Evolutionary conservation across 2,329 filamentous ascomycete species (phyloP), one percentile per base, ranked within the genome.

Genomic region (Calonectria multiphialidica): DNA sequence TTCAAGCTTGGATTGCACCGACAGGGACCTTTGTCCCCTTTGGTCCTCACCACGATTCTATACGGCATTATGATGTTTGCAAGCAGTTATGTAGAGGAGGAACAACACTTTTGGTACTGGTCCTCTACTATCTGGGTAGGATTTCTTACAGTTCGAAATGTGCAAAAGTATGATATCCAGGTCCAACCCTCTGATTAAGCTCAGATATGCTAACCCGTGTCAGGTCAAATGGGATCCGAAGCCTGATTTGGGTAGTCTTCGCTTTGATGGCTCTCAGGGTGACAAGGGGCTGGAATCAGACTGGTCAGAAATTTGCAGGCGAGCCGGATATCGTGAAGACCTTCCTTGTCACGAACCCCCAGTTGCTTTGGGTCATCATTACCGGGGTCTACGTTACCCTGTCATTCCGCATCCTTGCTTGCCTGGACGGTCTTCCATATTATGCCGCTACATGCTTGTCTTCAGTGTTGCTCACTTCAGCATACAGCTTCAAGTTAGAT

Each of bases 91-190:
- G 95, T 99, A 2, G 97, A 99, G 83, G 97, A 99, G 84, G 97
- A 99, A 82, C 97, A 99, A 62, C 95, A 98, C 77, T 98, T 98
- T 82, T 99, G 97, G 97, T 98, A 99, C 84, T 98, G 96, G 95
- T 85, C 91, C 1, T 90, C 93, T 0, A 92, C 93, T 0, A 89
- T 91, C 8, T 97, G 94, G 94, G 80, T 93, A 37, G 83, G 87
- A 1, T 85, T 88, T 35, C 84, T 93, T 15, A 87, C 86, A 37
- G 75, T 89, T 49, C 88, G 86, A 75, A 84, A 85, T 79, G 84
- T 87, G 53, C 81, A 80, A 69, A 83, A 83, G 86, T 87, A 75
- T 53, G 79, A 53, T 28, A n/a, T 10, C 21, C 18, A n/a, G 12
- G 10, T 3, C 6, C 21, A 10, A 16, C 2, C 2, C 2, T 33